These are phyloP conservation scores for Dioszegia hungarica DNA, from an alignment of 768 basidiomycete species.

Conservation along the genomic window DNA sequence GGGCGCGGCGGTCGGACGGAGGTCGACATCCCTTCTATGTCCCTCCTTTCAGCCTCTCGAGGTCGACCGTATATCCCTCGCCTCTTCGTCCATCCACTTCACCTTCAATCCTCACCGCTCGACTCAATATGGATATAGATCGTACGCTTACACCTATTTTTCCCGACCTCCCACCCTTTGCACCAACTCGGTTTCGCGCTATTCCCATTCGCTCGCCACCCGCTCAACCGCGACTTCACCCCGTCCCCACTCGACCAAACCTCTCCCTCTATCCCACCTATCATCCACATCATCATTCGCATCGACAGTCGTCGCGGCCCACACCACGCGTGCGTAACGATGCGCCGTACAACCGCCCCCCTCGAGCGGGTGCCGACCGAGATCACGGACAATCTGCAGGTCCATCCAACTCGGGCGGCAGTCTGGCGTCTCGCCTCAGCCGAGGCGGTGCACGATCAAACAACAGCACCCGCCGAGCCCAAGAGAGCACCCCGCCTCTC, in stretches of 20 bases:
- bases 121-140: slow-evolving; percentile 5
- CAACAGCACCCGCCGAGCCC: slow-evolving; percentile 6
- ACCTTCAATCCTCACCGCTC: neutral
- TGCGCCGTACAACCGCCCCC: neutral
- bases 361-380: neutral
- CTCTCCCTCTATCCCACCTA: neutral
- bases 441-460: slow-evolving; percentile 1
- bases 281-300: neutral
- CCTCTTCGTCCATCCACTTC: neutral
- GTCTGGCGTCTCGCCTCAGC: neutral
- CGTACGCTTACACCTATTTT: slow-evolving; percentile 2
- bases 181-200: neutral
- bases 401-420: neutral
- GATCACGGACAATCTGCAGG: neutral
- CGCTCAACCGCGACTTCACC: neutral
- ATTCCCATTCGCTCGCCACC: neutral
- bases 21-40: neutral
- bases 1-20: too few species aligned
- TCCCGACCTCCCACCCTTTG: neutral
- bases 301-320: slow-evolving; percentile 5
- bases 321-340: neutral
- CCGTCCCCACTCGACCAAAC: neutral
- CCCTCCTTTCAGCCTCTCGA: neutral
- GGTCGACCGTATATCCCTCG: neutral
- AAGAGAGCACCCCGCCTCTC: slow-evolving; percentile 12